phyloP scores from a whole-genome alignment of 2,329 filamentous ascomycete species.

The Blastomyces silverae region DNA sequence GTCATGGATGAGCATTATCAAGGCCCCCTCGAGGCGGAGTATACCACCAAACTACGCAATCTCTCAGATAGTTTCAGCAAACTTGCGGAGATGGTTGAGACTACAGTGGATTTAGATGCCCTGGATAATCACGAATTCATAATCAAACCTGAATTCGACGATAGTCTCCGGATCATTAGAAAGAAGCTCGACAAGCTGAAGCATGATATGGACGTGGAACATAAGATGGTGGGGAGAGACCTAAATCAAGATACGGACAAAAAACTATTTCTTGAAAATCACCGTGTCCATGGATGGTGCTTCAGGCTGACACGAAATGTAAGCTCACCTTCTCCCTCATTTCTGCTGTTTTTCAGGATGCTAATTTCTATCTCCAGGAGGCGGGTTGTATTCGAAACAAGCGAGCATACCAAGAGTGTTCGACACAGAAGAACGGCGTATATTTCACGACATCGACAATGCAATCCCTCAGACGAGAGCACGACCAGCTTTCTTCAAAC shows the following conservation, averaged over 20 bases:
- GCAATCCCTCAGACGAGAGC: slow-evolving; percentile 74
- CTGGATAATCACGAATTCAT: slow-evolving; percentile 97
- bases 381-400: slow-evolving; percentile 91
- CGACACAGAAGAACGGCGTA: slow-evolving; percentile 97
- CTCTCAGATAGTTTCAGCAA: slow-evolving; percentile 73
- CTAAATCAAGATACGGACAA: slow-evolving; percentile 91
- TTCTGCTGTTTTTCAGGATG: background rate
- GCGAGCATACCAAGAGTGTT: slow-evolving; percentile 83
- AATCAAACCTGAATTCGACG: slow-evolving; percentile 97
- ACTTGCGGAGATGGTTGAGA: slow-evolving; percentile 96
- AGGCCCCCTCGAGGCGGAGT: slow-evolving; percentile 75
- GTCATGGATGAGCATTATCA: slow-evolving; percentile 95
- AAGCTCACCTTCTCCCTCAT: background rate
- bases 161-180: slow-evolving; percentile 75
- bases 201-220: slow-evolving; percentile 76
- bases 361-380: slow-evolving; percentile 44
- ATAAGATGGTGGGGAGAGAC: slow-evolving; percentile 67
- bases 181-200: slow-evolving; percentile 83
- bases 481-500: slow-evolving; percentile 86
- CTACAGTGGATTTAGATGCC: slow-evolving; percentile 90
- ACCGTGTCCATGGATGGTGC: slow-evolving; percentile 93
- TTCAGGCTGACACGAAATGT: slow-evolving; percentile 77
- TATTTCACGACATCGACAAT: slow-evolving; percentile 89
- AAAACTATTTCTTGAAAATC: slow-evolving; percentile 95
- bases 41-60: slow-evolving; percentile 73